These are phyloP conservation scores for Penicillium bialowiezense DNA, from an alignment of 495 filamentous ascomycete genomes.

Conservation along the genomic window DNA sequence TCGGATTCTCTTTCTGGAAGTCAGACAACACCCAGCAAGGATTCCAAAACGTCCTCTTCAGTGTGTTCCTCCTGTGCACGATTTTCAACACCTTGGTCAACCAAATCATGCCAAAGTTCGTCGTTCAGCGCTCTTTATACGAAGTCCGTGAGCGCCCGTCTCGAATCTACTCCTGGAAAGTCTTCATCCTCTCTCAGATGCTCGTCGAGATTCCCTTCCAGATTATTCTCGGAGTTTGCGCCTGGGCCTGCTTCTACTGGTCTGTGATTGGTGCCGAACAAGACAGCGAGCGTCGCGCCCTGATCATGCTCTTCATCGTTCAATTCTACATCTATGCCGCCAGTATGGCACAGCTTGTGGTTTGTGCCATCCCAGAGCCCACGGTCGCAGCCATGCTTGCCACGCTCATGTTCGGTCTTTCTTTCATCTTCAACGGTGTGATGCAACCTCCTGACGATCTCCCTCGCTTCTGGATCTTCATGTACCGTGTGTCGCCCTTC, in stretches of 20 bases:
- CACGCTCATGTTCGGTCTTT: constrained; percentile 54
- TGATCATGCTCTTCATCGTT: constrained; percentile 51
- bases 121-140: constrained; percentile 47
- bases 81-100: constrained; percentile 71
- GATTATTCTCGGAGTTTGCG: constrained; percentile 36
- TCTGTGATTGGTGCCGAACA: constrained; percentile 37
- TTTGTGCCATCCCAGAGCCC: constrained; percentile 51
- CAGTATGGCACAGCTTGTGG: constrained; percentile 52
- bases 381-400: constrained; percentile 53
- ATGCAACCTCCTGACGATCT: constrained; percentile 56
- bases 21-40: constrained; percentile 66
- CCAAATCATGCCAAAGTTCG: constrained; percentile 50
- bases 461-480: constrained; percentile 73
- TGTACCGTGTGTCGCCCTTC: constrained; percentile 68
- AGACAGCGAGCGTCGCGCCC: constrained; percentile 40
- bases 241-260: constrained; percentile 50
- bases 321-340: constrained; percentile 45
- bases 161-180: constrained; percentile 52
- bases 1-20: constrained; percentile 83
- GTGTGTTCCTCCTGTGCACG: constrained; percentile 74
- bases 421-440: constrained; percentile 55
- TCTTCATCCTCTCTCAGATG: constrained; percentile 48
- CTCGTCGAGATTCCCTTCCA: constrained; percentile 52
- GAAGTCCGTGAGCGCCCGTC: constrained; percentile 50
- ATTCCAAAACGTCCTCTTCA: constrained; percentile 78